Percentiles rank a stretch among this genome's conserved stretches.
Conservation (phyloP, 2,329 filamentous ascomycete genomes). For the Mycosphaerella sp. region DNA sequence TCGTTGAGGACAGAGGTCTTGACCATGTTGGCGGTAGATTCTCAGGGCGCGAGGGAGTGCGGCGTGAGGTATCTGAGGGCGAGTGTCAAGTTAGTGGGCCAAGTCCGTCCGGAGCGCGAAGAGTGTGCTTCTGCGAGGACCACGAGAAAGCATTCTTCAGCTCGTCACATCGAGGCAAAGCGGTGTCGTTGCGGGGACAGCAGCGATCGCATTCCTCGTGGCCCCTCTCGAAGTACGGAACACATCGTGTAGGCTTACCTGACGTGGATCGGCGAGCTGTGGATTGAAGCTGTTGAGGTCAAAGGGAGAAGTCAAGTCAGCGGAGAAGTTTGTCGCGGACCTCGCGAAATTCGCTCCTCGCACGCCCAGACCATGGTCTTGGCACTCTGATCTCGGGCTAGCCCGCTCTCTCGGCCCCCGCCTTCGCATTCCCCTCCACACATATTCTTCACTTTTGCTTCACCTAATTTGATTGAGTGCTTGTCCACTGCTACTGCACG, state of each 20-base stretch:
- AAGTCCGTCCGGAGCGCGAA: slow-evolving; percentile 52
- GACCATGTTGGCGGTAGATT: slow-evolving; percentile 95
- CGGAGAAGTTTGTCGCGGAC: not conserved
- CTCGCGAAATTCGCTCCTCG: too few relatives aligned
- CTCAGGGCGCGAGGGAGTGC: slow-evolving; percentile 59
- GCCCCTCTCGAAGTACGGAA: slow-evolving; percentile 49
- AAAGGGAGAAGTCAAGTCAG: not conserved
- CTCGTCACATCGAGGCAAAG: slow-evolving; percentile 48
- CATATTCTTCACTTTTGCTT: not conserved
- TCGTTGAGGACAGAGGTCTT: slow-evolving; percentile 99
- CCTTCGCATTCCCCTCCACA: not conserved
- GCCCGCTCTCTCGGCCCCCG: slow-evolving; percentile 3
- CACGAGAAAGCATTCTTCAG: slow-evolving; percentile 60
- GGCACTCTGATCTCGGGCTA: not conserved
- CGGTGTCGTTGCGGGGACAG: slow-evolving; percentile 39
- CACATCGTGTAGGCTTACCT: slow-evolving; percentile 38
- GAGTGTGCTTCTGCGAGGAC: slow-evolving; percentile 46
- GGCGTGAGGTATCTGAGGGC: slow-evolving; percentile 56
- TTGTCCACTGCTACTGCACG: slow-evolving; percentile 1
- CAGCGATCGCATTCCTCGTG: slow-evolving; percentile 42
- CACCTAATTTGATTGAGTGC: not conserved
- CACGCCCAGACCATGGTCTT: not conserved
- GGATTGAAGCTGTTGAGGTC: slow-evolving; percentile 18
- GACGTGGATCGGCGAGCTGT: slow-evolving; percentile 20
- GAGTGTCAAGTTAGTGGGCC: slow-evolving; percentile 50